Base-by-base conservation (phyloP, 1,139 yeast genomes). In the Lodderomyces parapsilosis region DNA sequence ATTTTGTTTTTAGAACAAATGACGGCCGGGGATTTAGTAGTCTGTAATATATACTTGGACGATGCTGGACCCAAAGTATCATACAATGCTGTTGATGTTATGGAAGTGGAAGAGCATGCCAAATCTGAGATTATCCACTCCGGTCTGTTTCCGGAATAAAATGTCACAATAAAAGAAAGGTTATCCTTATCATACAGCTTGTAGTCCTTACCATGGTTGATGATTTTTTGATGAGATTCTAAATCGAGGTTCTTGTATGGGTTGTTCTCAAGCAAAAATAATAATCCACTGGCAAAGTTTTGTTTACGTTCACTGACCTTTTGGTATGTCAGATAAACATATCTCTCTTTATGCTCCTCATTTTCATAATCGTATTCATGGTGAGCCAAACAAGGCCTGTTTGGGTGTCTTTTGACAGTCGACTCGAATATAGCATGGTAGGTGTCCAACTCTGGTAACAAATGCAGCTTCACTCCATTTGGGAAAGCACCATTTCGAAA, bases 71-170 rank as follows among this genome's bases (percentile, higher is more conserved):
- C 75, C 49, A 69, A 63, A 35, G 71, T 69, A 45, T 70, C 75
- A 46, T 71, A 71, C 40, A 70, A 59, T 1, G 74, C 68, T 14
- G 74, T 68, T 44, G 58, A 62, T 33, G 74, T 63, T 40, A 71
- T 58, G 6, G 71, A 59, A 48, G 54, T 66, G 18, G 69, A 57
- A 3, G 63, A 50, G 45, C 73, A 68, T 4, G 70, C 69, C 45
- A 69, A 50, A 51, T 71, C 76, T 14, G 71, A 51, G 38, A 70
- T 49, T 2, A 63, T 47, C 76, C 76, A 71, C 50, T 71, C 76
- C 38, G 52, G 52, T 24, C 76, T 53, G 49, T 69, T 71, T 31
- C 65, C 62, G 3, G 71, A 56, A 43, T 56, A 68, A 24, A 70
- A 53, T 4, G 73, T 60, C 15, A 68, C 56, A 34, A 70, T 52